These are phyloP conservation scores for Alternaria sp. DNA, from an alignment of 2,329 filamentous ascomycete genomes.

Conservation along the genomic window DNA sequence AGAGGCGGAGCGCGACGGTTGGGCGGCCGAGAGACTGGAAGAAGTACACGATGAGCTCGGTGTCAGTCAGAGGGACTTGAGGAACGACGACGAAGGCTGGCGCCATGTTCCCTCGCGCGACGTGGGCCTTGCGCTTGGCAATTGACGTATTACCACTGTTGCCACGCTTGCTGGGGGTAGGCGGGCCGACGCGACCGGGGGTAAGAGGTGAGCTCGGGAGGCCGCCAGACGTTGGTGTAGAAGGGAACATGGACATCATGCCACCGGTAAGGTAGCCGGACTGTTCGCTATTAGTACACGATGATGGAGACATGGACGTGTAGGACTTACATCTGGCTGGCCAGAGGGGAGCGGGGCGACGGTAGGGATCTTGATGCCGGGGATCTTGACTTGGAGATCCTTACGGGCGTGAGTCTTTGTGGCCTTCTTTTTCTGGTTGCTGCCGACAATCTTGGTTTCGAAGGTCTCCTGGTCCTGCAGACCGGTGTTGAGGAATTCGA, in stretches of 20 bases:
- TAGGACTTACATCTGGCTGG: constrained; percentile 11
- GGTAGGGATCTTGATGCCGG: neutral
- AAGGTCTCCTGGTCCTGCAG: neutral
- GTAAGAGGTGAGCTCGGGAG: constrained; percentile 8
- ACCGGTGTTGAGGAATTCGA: neutral
- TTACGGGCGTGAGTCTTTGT: constrained; percentile 12
- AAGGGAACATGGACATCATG: neutral
- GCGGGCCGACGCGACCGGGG: constrained; percentile 18
- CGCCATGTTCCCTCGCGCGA: constrained; percentile 23
- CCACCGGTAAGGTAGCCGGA: neutral
- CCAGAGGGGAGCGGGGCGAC: constrained; percentile 15
- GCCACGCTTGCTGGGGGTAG: constrained; percentile 5
- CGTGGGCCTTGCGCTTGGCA: constrained; percentile 29
- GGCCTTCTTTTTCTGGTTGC: neutral
- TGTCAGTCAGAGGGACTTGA: constrained; percentile 33
- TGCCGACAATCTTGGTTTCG: neutral
- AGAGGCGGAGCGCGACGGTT: constrained; percentile 33
- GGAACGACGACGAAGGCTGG: constrained; percentile 24
- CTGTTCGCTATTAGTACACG: neutral
- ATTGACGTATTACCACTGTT: constrained; percentile 11
- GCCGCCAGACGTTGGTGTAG: neutral
- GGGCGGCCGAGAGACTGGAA: constrained; percentile 36
- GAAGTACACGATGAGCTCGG: constrained; percentile 41
- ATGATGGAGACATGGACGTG: neutral
- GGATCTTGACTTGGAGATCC: constrained; percentile 17